Percentiles rank a stretch among this genome's conserved stretches.
phyloP scores from a whole-genome alignment of 805 yeast species.

The Metschnikowia amazonensis region DNA sequence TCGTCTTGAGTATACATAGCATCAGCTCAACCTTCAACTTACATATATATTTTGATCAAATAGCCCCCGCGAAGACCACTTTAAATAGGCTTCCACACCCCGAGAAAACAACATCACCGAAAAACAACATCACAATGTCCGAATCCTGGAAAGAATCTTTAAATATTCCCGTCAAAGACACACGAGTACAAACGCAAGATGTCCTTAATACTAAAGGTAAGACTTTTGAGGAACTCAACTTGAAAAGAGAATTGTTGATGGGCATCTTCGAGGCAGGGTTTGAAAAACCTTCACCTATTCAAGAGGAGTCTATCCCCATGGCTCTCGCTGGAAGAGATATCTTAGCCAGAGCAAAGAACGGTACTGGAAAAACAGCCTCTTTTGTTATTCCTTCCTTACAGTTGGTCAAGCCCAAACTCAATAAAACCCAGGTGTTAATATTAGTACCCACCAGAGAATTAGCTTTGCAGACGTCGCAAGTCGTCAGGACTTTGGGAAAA shows the following conservation, averaged over 20 bases:
- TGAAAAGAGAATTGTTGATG: slow-evolving; percentile 92
- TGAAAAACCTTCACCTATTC: slow-evolving; percentile 96
- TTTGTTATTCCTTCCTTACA: slow-evolving; percentile 92
- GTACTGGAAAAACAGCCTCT: slow-evolving; percentile 98
- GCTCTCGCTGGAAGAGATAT: slow-evolving; percentile 95
- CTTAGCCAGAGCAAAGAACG: slow-evolving; percentile 96
- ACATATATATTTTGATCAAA: neutral
- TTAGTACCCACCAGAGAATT: slow-evolving; percentile 97
- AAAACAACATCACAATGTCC: slow-evolving; percentile 13
- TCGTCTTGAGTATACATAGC: neutral
- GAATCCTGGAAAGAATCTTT: slow-evolving; percentile 65
- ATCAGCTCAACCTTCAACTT: neutral
- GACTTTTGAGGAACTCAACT: slow-evolving; percentile 84
- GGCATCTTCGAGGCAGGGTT: slow-evolving; percentile 99
- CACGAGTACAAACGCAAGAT: slow-evolving; percentile 97
- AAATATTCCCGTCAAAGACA: slow-evolving; percentile 77
- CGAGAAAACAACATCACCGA: neutral
- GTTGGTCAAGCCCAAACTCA: slow-evolving; percentile 75
- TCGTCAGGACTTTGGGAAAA: slow-evolving; percentile 90
- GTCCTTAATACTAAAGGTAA: slow-evolving; percentile 88
- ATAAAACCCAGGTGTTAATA: slow-evolving; percentile 86
- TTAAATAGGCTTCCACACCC: neutral
- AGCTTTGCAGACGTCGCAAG: slow-evolving; percentile 96
- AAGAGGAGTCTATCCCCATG: slow-evolving; percentile 94
- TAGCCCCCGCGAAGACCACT: slow-evolving; percentile 1